Evolutionary conservation across 306 rosid species (phyloP).

Genomic region (Quercus rubra): DNA sequence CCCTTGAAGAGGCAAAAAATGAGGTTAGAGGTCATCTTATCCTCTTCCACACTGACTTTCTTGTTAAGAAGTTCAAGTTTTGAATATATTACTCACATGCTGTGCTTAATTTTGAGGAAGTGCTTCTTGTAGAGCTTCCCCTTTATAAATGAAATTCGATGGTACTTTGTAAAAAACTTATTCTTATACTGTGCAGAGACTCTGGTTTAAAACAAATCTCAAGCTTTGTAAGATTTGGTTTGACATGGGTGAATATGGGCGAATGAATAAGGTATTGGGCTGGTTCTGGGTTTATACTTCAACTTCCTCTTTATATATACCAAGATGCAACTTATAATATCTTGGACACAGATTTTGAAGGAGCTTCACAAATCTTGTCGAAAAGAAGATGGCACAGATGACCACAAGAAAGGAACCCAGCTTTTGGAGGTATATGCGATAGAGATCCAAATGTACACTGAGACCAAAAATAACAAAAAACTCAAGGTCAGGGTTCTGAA

Average conservation of each 20-base stretch:
- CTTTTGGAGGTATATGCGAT: slow-evolving; percentile 95
- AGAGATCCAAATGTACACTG: slow-evolving; percentile 97
- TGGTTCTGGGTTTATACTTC: background rate
- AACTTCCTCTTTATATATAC: background rate
- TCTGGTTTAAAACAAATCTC: slow-evolving; percentile 97
- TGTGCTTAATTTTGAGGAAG: no score
- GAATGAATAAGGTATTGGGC: slow-evolving; percentile 83
- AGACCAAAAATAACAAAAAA: slow-evolving; percentile 95
- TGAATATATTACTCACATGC: background rate
- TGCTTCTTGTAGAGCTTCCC: no score
- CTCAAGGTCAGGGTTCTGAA: slow-evolving; percentile 65
- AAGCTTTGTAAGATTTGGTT: slow-evolving; percentile 99
- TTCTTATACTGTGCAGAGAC: slow-evolving; percentile 54
- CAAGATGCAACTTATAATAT: background rate
- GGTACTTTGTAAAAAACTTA: no score
- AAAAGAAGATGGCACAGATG: slow-evolving; percentile 96
- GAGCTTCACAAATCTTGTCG: slow-evolving; percentile 93
- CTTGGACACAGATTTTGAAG: slow-evolving; percentile 71
- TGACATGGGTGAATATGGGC: slow-evolving; percentile 96
- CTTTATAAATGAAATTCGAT: no score
- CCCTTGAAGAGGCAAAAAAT: slow-evolving; percentile 98
- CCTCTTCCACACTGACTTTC: background rate
- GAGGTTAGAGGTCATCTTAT: slow-evolving; percentile 53
- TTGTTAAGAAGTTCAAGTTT: slow-evolving; percentile 9
- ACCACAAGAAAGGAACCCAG: slow-evolving; percentile 97